phyloP scores from a whole-genome alignment of 495 filamentous ascomycete species.

The Hypoxylon crocopeplum region DNA sequence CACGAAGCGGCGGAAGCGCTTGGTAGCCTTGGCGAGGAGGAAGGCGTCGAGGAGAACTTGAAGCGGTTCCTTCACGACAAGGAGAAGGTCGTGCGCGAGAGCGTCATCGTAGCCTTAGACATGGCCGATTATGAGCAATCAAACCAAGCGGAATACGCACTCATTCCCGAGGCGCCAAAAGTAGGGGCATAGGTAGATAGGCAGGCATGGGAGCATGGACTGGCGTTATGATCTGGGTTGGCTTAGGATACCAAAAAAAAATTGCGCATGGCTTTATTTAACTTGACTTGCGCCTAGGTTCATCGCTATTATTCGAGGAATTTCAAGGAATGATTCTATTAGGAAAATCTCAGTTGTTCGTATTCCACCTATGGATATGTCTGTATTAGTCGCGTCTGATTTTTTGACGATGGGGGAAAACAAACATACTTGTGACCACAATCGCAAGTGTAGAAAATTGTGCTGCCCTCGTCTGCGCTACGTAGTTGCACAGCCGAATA shows the following conservation, averaged over 20 bases:
- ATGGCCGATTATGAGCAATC: constrained; percentile 98
- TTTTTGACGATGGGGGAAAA: background rate
- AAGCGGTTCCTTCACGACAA: constrained; percentile 85
- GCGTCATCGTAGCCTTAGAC: constrained; percentile 91
- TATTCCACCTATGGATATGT: constrained; percentile 60
- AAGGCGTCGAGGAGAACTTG: constrained; percentile 87
- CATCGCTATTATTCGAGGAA: constrained; percentile 3
- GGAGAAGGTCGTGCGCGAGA: constrained; percentile 93
- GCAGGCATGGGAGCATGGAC: constrained; percentile 19
- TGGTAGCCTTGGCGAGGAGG: constrained; percentile 92
- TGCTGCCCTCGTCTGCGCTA: constrained; percentile 93
- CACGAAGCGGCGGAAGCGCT: constrained; percentile 98
- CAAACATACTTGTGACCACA: constrained; percentile 80
- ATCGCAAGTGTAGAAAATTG: constrained; percentile 85
- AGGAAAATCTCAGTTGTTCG: constrained; percentile 59
- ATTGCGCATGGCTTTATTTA: constrained; percentile 27
- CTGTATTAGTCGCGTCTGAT: constrained; percentile 42
- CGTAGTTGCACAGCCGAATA: constrained; percentile 86
- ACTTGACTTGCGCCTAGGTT: constrained; percentile 1
- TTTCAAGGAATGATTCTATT: constrained; percentile 14
- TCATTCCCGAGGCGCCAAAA: constrained; percentile 69
- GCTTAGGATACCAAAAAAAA: constrained; percentile 31
- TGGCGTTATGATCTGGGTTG: constrained; percentile 37
- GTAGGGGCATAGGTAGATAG: constrained; percentile 43
- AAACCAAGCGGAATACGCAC: constrained; percentile 86